Base-by-base conservation (phyloP, 2,329 filamentous ascomycete species). In the Diaporthe sp. region DNA sequence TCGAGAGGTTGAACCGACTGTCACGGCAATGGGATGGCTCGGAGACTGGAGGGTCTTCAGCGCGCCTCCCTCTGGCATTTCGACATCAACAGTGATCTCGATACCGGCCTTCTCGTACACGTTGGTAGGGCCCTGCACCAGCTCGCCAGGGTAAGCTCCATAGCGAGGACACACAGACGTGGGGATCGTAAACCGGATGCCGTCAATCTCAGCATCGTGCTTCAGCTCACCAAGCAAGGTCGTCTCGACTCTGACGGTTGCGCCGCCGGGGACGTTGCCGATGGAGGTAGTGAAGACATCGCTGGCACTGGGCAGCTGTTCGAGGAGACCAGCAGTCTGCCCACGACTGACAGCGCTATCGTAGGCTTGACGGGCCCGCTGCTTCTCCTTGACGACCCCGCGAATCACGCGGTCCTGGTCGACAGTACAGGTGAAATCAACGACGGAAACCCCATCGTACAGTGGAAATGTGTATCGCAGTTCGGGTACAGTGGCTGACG, bases 161-260 rank as follows among this genome's bases (percentile, higher is more conserved):
- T 94, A 95, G 28, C 93, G 88, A 2, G 93, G 93, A 0, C 91
- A 91, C 73, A 95, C 92, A 65, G 82, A 84, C 0, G 89, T 93
- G 0, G 93, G 94, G 6, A 95, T 89, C 6, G 90, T 94, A 80
- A 93, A 93, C 9, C 92, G 89, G 37, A 93, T 85, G 8, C 92
- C 92, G 79, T 95, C 92, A 4, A 89, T 86, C 77, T 92, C 90
- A 58, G 91, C 89, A 79, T 95, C 93, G 78, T 94, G 92, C 83
- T 94, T 94, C 72, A 95, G 86, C 81, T 95, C 93, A 3, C 91
- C 92, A 6, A 94, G 86, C 77, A 94, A 94, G 0, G 86, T 90
- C 73, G 95, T 90, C 15, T 92, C 87, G 9, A 95, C 88, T 9
- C 87, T 81, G 46, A 94, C 84, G 46, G 85, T 87, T 22, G 89